Conservation (phyloP, 306 rosid species). For the Cucurbita ficifolia region DNA sequence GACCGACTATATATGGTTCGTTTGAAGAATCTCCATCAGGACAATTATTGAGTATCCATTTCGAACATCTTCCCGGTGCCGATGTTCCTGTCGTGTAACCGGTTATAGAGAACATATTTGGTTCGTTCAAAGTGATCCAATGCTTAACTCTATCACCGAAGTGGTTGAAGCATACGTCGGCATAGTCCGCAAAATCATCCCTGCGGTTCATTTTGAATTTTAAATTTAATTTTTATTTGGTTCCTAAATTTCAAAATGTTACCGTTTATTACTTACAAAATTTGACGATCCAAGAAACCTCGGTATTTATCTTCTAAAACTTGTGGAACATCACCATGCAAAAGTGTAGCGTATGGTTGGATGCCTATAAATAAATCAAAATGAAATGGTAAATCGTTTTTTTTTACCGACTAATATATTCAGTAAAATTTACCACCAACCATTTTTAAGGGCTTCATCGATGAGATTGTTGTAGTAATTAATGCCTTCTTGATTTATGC, state of each 20-base stretch:
- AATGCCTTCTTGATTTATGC: constrained; percentile 36
- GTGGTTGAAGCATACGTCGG: constrained; percentile 20
- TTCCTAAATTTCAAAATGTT: no score
- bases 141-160: constrained; percentile 32
- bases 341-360: constrained; percentile 37
- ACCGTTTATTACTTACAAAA: constrained; percentile 22
- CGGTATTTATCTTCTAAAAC: constrained; percentile 41
- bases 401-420: no score
- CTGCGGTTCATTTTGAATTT: neutral
- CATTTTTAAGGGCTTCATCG: constrained; percentile 8
- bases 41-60: neutral
- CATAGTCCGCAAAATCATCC: constrained; percentile 15
- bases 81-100: neutral
- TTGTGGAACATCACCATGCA: constrained; percentile 70
- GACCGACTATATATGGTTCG: constrained; percentile 26
- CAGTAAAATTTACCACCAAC: neutral
- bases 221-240: no score
- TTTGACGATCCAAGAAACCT: constrained; percentile 35
- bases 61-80: neutral
- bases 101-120: neutral
- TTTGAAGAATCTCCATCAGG: constrained; percentile 8
- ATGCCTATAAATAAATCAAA: constrained; percentile 4
- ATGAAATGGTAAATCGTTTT: no score
- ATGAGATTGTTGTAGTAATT: constrained; percentile 47
- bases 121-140: constrained; percentile 16